Evolutionary conservation across 2,329 filamentous ascomycete species (phyloP).

Genomic region (Huntiella savannae): DNA sequence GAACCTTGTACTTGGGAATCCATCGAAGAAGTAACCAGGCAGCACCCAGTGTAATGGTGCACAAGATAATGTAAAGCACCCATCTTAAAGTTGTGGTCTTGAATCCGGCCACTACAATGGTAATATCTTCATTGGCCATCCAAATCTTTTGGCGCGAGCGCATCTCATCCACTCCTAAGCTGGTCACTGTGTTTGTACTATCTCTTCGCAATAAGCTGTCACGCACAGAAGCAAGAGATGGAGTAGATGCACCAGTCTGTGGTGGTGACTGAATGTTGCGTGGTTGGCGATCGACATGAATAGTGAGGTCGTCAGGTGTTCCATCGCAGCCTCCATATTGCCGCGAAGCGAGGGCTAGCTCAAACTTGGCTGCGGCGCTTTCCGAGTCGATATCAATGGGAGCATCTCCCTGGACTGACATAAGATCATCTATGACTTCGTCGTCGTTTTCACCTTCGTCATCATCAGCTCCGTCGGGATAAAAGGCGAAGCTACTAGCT

Average conservation of each 20-base stretch:
- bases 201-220: constrained; percentile 51
- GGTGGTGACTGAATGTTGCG: constrained; percentile 28
- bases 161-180: constrained; percentile 35
- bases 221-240: constrained; percentile 36
- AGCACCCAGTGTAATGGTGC: constrained; percentile 52
- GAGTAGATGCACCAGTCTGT: constrained; percentile 43
- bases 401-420: too few species aligned
- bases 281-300: constrained; percentile 23
- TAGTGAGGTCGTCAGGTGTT: constrained; percentile 7
- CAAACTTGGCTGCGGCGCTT: background rate
- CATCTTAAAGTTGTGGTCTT: constrained; percentile 55
- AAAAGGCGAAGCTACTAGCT: constrained; percentile 69
- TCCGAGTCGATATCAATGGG: constrained; percentile 13
- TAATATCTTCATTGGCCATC: constrained; percentile 82
- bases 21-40: constrained; percentile 75
- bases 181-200: constrained; percentile 50
- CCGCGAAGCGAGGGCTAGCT: constrained; percentile 11
- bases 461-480: constrained; percentile 48
- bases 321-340: constrained; percentile 17
- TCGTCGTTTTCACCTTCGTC: constrained; percentile 17
- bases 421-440: constrained; percentile 16
- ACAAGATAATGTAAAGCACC: constrained; percentile 49
- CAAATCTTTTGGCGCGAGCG: constrained; percentile 69
- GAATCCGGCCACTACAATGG: constrained; percentile 84
- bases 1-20: constrained; percentile 74